Base-by-base conservation (phyloP, 495 filamentous ascomycete genomes). In the Tirmania nivea region DNA sequence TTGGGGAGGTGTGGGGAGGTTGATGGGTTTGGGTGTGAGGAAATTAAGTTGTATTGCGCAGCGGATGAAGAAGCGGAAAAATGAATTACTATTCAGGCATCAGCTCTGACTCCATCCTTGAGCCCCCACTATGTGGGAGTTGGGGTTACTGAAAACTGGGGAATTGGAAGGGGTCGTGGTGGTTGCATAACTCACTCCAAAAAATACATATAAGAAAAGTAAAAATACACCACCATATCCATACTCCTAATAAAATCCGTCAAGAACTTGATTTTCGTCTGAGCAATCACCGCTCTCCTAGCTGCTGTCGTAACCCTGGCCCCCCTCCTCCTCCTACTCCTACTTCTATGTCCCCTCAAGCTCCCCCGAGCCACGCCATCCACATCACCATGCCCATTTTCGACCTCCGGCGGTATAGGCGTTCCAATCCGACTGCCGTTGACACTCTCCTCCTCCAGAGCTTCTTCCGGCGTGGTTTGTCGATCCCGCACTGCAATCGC, bases 181-280 rank as follows among this genome's bases (percentile, higher is more conserved):
- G 25, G 1, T 31, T 31, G 25, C 25, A 31, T 31, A 31, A 31
- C 25, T 31, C 25, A 83, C 81, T 85, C 81, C 69, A 83, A 71
- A 61, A 83, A 82, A 65, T 85, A 85, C 36, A 83, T 62, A 25
- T 76, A 74, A 4, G 79, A 76, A 35, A 84, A 69, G 64, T 84
- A 68, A 55, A 75, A 75, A 62, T 82, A 84, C 35, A 80, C 69
- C 21, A 82, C 56, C 58, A 79, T 75, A 57, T 85, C 81, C 36
- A 84, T 68, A 60, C 73, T 74, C 48, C 76, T 70, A 48, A 82
- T 66, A 49, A 83, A 56, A 50, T 75, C 69, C 60, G 81, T 75
- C 35, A 83, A 73, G 58, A 76, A 73, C 37, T 72, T 69, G 11
- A 50, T 16, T 21, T 50, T 50, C n/a, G 39, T 45, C 14, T 14